phyloP scores from a whole-genome alignment of 2,329 filamentous ascomycete species.

The Lasiodiplodia citricola region DNA sequence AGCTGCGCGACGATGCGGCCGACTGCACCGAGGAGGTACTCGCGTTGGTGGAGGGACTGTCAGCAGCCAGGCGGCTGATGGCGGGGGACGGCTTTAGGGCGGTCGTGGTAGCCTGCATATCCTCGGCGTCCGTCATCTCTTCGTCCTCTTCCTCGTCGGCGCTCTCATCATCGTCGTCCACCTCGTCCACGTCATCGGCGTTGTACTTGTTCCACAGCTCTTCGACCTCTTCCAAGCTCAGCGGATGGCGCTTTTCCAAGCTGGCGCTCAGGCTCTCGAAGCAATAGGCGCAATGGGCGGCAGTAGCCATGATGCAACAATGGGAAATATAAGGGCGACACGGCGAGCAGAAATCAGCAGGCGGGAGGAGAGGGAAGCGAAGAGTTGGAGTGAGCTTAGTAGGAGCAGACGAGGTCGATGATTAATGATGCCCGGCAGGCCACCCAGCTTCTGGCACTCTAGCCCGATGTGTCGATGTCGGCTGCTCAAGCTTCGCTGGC shows the following conservation, averaged over 20 bases:
- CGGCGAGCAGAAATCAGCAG: not conserved
- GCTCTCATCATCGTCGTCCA: constrained; percentile 40
- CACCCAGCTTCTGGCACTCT: constrained; percentile 19
- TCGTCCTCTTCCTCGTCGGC: constrained; percentile 41
- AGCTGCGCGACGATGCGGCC: constrained; percentile 31
- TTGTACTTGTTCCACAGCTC: constrained; percentile 67
- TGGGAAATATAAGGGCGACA: not conserved
- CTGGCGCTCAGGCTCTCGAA: constrained; percentile 84
- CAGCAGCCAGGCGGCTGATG: constrained; percentile 51
- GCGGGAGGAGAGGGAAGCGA: not conserved
- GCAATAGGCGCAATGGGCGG: constrained; percentile 87
- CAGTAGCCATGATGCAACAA: constrained; percentile 71
- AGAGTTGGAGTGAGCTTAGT: not conserved
- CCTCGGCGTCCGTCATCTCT: constrained; percentile 34
- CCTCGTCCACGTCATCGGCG: constrained; percentile 33
- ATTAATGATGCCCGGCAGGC: constrained; percentile 21
- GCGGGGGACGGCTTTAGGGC: constrained; percentile 46
- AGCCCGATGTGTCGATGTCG: constrained; percentile 15
- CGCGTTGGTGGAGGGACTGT: constrained; percentile 48
- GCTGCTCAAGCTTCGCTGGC: constrained; percentile 20
- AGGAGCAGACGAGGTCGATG: not conserved
- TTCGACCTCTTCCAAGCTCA: constrained; percentile 72
- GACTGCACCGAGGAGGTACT: constrained; percentile 49
- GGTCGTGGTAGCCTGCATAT: constrained; percentile 29
- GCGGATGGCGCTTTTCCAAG: constrained; percentile 71